These are phyloP conservation scores for Capsella bursapastoris DNA, from an alignment of 345 rosid genomes.

Conservation along the genomic window DNA sequence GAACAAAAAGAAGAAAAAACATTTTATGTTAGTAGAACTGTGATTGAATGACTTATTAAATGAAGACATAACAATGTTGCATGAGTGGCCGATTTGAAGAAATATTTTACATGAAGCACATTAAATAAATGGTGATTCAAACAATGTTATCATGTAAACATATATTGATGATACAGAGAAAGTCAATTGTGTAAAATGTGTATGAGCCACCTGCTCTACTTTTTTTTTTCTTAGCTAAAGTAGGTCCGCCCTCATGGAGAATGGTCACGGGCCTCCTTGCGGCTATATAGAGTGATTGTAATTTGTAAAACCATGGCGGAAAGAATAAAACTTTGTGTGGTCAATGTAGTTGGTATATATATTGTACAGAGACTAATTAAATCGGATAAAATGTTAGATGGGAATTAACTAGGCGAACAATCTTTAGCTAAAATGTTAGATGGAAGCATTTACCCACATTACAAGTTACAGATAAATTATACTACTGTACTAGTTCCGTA, in stretches of 20 bases:
- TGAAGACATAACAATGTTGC: too few relatives aligned
- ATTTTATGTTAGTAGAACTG: neutral
- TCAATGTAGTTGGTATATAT: neutral
- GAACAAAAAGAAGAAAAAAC: neutral
- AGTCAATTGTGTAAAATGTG: too few relatives aligned
- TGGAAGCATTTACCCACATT: neutral
- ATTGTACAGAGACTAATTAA: neutral
- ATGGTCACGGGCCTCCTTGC: neutral
- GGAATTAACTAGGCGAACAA: neutral
- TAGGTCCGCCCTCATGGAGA: neutral
- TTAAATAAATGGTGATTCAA: too few relatives aligned
- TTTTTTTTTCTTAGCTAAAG: too few relatives aligned
- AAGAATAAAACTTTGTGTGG: neutral
- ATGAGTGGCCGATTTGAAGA: too few relatives aligned
- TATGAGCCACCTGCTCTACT: too few relatives aligned
- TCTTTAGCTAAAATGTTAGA: neutral
- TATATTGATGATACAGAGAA: too few relatives aligned
- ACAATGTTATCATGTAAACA: too few relatives aligned
- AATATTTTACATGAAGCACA: too few relatives aligned
- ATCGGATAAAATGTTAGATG: neutral
- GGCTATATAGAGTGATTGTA: neutral
- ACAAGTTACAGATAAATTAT: neutral
- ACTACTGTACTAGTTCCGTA: neutral
- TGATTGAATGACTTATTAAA: neutral
- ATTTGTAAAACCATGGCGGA: neutral